A percentile compares a stretch with the other conserved stretches of the same genome.
phyloP scores from a whole-genome alignment of 2,329 filamentous ascomycete genomes.

The Epichloe elymi region DNA sequence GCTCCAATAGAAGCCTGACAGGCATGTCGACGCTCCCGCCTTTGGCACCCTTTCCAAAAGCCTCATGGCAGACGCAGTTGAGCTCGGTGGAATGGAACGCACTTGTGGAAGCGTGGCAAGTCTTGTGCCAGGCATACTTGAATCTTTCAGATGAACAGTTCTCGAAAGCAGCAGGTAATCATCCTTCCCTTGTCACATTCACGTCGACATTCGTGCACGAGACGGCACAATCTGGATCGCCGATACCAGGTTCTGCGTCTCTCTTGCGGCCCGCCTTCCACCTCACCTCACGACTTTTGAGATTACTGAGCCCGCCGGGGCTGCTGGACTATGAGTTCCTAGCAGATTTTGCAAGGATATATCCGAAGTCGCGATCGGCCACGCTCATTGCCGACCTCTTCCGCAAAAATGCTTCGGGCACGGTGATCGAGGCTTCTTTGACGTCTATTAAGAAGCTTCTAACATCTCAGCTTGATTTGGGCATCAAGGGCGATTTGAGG shows the following conservation, averaged over 20 bases:
- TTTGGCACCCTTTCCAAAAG: conserved; percentile 65
- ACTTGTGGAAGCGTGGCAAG: conserved; percentile 64
- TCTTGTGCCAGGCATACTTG: conserved; percentile 53
- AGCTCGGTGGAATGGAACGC: conserved; percentile 60
- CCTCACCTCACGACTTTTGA: conserved; percentile 45
- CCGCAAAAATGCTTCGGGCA: conserved; percentile 28
- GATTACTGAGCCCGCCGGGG: conserved; percentile 25
- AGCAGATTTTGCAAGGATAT: conserved; percentile 52
- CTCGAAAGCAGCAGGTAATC: conserved; percentile 29
- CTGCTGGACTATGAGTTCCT: conserved; percentile 56
- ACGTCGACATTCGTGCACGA: conserved; percentile 46
- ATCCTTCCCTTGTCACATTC: conserved; percentile 37
- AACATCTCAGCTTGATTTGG: conserved; percentile 49
- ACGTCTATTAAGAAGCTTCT: conserved; percentile 48
- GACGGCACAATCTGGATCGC: conserved; percentile 22
- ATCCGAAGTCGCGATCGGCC: conserved; percentile 47
- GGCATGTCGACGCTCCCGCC: conserved; percentile 32
- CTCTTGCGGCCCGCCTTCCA: conserved; percentile 54
- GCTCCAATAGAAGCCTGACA: conserved; percentile 16
- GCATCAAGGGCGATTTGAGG: conserved; percentile 40
- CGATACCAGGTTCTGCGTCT: conserved; percentile 14
- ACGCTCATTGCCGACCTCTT: conserved; percentile 38
- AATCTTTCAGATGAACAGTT: conserved; percentile 45
- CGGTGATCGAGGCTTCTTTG: conserved; percentile 39
- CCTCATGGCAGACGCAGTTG: conserved; percentile 52